A percentile compares a stretch with the other conserved stretches of the same genome.
phyloP scores from a whole-genome alignment of 2,329 filamentous ascomycete genomes.

The Neocucurbitaria cava region DNA sequence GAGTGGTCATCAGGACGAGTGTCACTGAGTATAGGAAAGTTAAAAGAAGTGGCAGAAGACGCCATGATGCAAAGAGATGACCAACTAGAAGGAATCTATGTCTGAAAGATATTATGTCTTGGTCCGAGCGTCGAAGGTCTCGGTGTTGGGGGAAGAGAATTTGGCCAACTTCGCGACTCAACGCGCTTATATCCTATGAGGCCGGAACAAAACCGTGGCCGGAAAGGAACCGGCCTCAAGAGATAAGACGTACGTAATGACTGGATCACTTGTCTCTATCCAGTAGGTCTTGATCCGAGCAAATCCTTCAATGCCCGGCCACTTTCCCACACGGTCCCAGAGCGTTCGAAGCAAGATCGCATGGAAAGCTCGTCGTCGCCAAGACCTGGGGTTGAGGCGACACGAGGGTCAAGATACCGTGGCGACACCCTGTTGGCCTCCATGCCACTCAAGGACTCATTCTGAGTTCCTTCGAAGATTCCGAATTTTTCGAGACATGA shows the following conservation, averaged over 20 bases:
- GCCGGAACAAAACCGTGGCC: conserved; percentile 45
- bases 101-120: background rate
- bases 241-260: conserved; percentile 49
- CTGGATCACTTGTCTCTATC: conserved; percentile 33
- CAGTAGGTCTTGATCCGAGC: conserved; percentile 16
- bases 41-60: conserved; percentile 29
- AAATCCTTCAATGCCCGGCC: conserved; percentile 12
- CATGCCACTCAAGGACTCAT: too few relatives aligned
- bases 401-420: background rate
- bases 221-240: conserved; percentile 44
- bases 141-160: conserved; percentile 11
- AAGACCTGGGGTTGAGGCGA: conserved; percentile 13
- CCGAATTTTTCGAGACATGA: background rate
- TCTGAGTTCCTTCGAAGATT: background rate
- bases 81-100: conserved; percentile 2
- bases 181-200: conserved; percentile 44
- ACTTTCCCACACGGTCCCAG: conserved; percentile 1
- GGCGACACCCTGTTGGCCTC: too few relatives aligned
- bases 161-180: conserved; percentile 16
- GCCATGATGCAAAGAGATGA: conserved; percentile 49
- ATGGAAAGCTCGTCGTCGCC: conserved; percentile 20
- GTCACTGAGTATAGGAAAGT: conserved; percentile 70
- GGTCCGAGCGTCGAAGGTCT: conserved; percentile 1
- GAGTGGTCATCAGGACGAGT: conserved; percentile 67
- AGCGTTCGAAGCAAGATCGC: background rate